These are phyloP conservation scores for Collybiopsis luxurians DNA, from an alignment of 768 basidiomycete genomes.

Conservation along the genomic window DNA sequence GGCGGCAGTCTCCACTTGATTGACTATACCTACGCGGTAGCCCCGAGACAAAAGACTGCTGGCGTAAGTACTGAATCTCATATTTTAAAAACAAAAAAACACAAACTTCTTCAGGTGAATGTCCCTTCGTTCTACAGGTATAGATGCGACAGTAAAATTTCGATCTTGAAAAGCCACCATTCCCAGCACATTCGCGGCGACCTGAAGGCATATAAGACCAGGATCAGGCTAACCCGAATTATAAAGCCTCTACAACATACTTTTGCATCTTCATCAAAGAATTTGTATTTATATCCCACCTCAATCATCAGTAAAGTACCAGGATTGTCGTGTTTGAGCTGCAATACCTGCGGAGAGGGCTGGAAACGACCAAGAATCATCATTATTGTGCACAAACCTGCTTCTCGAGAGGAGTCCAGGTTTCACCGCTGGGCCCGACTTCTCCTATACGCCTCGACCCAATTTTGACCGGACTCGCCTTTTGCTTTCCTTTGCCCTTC, in stretches of 20 bases:
- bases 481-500: conserved; percentile 6
- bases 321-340: conserved; percentile 62
- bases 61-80: too few species aligned
- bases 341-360: conserved; percentile 38
- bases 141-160: conserved; percentile 73
- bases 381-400: conserved; percentile 46
- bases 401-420: conserved; percentile 76
- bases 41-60: conserved; percentile 71
- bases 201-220: conserved; percentile 31
- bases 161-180: conserved; percentile 71
- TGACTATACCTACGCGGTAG: conserved; percentile 79
- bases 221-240: background rate
- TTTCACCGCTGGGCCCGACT: conserved; percentile 67
- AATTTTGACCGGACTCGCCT: conserved; percentile 18
- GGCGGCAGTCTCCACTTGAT: conserved; percentile 85
- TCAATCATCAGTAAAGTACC: conserved; percentile 76
- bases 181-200: conserved; percentile 74
- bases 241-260: conserved; percentile 26
- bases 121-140: conserved; percentile 66
- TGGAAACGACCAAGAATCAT: background rate
- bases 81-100: background rate
- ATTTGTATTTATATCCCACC: conserved; percentile 81
- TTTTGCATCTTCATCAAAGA: conserved; percentile 84
- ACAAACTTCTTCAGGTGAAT: conserved; percentile 75
- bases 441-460: conserved; percentile 29